Base-by-base conservation (phyloP, 768 basidiomycete species). In the Termitomyces sp. region DNA sequence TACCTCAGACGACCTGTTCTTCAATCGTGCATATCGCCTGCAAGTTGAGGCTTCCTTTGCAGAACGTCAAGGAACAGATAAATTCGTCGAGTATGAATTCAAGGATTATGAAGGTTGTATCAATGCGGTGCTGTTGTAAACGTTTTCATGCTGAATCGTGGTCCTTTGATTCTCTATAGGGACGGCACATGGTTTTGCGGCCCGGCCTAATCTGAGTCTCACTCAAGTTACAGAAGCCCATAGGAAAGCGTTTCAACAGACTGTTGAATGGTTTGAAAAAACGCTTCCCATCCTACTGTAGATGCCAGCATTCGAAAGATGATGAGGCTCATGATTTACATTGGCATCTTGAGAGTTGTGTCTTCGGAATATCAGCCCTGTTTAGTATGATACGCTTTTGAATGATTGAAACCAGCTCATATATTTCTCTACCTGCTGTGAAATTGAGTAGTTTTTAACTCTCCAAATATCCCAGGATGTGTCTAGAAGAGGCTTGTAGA, bases 111-210 rank as follows among this genome's bases (percentile, higher is more conserved):
- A 71, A 66, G 68, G 67, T 69, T 45, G 42, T 1, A 14, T 43
- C 3, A 55, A 31, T 11, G 43, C 12, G 11, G 29, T n/a, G 32
- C 8, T 12, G 37, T 17, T 31, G 31, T n/a, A n/a, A 20, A 32
- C 40, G 31, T 9, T 17, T 20, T 40, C 7, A 25, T 40, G 29
- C 31, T 34, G 36, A 48, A 52, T 43, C 11, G 25, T 48, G 17
- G 17, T 2, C 34, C 46, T 36, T 15, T 14, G 25, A 36, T 43
- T 55, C 31, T 60, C 25, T 56, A 31, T 32, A 70, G 70, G 70
- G 29, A 72, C 71, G 3, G 60, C 66, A 3, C 69, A 73, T 57
- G 68, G 70, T n/a, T 71, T 72, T 57, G 71, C 66, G 17, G 63
- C 67, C 8, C 64, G 71, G 14, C 71, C 70, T 12, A 66, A 70